These are phyloP conservation scores for Hypseocharis bilobata DNA, from an alignment of 441 rosid genomes.

Conservation along the genomic window DNA sequence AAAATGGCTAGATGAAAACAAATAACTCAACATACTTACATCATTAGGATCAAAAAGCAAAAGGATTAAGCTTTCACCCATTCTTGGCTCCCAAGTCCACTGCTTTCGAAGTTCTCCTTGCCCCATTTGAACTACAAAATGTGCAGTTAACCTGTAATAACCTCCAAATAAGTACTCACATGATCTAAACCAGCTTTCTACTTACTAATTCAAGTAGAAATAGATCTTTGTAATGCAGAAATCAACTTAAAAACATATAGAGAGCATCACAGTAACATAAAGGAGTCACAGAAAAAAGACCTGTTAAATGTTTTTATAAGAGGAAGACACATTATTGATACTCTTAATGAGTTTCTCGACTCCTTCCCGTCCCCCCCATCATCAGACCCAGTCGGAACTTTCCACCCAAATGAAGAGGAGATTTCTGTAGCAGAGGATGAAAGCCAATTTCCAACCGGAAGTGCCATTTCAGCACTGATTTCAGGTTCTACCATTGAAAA, in stretches of 20 bases:
- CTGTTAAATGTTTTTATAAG: conserved; percentile 71
- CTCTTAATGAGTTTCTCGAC: conserved; percentile 75
- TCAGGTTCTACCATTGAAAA: conserved; percentile 77
- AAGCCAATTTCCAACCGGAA: conserved; percentile 66
- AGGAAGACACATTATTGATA: conserved; percentile 60
- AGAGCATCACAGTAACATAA: no score
- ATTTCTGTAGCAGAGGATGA: conserved; percentile 58
- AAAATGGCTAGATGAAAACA: neutral
- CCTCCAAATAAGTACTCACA: conserved; percentile 16
- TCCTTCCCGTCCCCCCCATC: conserved; percentile 75
- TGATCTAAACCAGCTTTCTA: neutral
- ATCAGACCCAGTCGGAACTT: conserved; percentile 82
- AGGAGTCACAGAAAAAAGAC: conserved; percentile 27
- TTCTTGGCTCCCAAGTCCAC: conserved; percentile 93
- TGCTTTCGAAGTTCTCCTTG: conserved; percentile 59
- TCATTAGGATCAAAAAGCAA: conserved; percentile 88
- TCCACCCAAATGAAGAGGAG: conserved; percentile 82
- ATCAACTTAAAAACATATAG: no score
- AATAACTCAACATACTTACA: conserved; percentile 33
- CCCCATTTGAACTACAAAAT: conserved; percentile 64
- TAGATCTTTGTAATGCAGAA: neutral
- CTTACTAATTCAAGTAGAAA: neutral
- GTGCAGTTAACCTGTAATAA: conserved; percentile 61
- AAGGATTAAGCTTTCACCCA: conserved; percentile 82
- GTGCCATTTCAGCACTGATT: conserved; percentile 48